Evolutionary conservation across 2,329 filamentous ascomycete genomes (phyloP), one percentile per base, ranked within the genome.

Genomic region (Penicillium sclerotiorum): DNA sequence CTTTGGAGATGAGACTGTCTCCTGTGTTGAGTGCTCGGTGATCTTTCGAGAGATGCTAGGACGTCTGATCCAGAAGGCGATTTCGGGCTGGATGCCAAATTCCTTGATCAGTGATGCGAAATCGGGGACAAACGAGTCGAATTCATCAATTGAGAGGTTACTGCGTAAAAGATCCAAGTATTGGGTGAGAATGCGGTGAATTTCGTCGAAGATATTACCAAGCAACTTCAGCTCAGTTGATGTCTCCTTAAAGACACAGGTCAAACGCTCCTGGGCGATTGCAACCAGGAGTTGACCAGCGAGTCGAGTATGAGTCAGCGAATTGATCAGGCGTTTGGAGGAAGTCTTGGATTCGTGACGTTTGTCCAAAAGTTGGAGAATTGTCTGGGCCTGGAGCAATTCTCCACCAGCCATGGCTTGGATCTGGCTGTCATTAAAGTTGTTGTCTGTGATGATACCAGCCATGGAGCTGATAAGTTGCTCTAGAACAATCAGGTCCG

Each of bases 381-480:
- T 80, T 1, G 89, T 95, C 61, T 93, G 88, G 8, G 86, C 84
- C 57, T 89, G 87, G 9, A 99, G 77, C 21, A 86, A 77, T 44
- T 90, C 84, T 12, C 93, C 92, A 53, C 92, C 93, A 33, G 89
- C 90, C 83, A 99, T 91, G 12, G 90, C 91, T 55, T 89, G 78
- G 22, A 96, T 82, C 71, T 96, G 92, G 15, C 86, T 77, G 59
- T 99, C 93, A 23, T 90, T 96, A 64, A 96, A 93, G 64, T 92
- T 90, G 45, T 86, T 82, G 52, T 93, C 87, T 4, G 92, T 86
- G 11, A 93, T 86, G 52, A 99, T 92, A 38, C 95, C 95, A 15
- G 90, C 90, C 94, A 99, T 97, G 2, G 89, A 89, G 28, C 85
- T 85, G 44, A 97, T 88, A 52, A 99, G 82, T 64, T 97, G 90